These are phyloP conservation scores for Samsoniella hepiali DNA, from an alignment of 2,329 filamentous ascomycete species.

Conservation along the genomic window DNA sequence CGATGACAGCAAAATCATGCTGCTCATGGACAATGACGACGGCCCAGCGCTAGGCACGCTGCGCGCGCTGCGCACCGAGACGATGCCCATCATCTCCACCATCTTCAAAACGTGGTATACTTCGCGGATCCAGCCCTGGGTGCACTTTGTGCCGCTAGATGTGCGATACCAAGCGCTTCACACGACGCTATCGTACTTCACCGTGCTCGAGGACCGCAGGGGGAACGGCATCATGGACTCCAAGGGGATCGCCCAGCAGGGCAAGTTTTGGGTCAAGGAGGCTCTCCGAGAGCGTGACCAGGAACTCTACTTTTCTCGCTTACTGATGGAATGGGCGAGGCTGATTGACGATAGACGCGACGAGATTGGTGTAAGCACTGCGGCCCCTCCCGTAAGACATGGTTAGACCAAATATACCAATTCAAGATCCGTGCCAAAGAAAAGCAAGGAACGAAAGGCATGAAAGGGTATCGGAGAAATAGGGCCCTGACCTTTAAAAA, in stretches of 20 bases:
- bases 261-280: slow-evolving; percentile 60
- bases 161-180: slow-evolving; percentile 69
- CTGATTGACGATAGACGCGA: slow-evolving; percentile 60
- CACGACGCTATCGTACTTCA: slow-evolving; percentile 71
- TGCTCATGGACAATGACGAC: slow-evolving; percentile 68
- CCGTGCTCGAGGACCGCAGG: slow-evolving; percentile 43
- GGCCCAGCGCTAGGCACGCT: slow-evolving; percentile 61
- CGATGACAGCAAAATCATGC: slow-evolving; percentile 58
- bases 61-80: slow-evolving; percentile 61
- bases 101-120: slow-evolving; percentile 80
- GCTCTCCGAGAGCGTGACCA: slow-evolving; percentile 69
- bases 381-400: slow-evolving; percentile 6
- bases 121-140: slow-evolving; percentile 69
- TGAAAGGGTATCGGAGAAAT: neutral
- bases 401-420: neutral
- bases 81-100: slow-evolving; percentile 66
- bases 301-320: slow-evolving; percentile 75
- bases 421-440: neutral
- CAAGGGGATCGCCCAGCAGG: slow-evolving; percentile 63
- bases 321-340: slow-evolving; percentile 74
- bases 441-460: neutral
- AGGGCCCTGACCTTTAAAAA: neutral
- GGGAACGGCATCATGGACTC: slow-evolving; percentile 53
- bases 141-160: slow-evolving; percentile 78
- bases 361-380: slow-evolving; percentile 34